Conservation (phyloP, 441 rosid species). For the Aleurites moluccanus region DNA sequence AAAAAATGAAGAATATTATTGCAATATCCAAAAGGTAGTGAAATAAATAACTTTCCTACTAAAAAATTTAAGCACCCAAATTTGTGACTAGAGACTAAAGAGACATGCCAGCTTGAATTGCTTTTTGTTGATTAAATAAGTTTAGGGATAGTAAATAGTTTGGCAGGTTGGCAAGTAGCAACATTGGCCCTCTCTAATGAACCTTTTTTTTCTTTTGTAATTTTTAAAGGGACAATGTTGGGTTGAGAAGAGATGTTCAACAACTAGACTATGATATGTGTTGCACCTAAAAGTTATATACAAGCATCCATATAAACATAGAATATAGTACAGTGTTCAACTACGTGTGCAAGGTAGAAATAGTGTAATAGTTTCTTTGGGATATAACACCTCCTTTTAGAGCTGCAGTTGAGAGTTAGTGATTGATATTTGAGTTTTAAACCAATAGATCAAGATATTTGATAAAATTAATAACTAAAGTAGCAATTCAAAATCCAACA, state of each 20-base stretch:
- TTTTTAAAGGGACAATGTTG: neutral
- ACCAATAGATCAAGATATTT: too few relatives aligned
- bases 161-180: neutral
- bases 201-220: neutral
- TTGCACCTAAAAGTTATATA: neutral
- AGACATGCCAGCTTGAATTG: constrained; percentile 14
- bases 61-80: neutral
- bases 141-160: neutral
- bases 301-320: neutral
- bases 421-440: too few relatives aligned
- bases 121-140: neutral
- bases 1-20: neutral
- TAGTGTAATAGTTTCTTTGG: constrained; percentile 5
- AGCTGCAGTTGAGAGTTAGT: too few relatives aligned
- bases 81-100: neutral
- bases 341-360: too few relatives aligned
- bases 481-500: too few relatives aligned
- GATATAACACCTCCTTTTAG: neutral
- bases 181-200: neutral
- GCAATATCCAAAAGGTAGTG: neutral
- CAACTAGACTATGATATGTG: constrained; percentile 17
- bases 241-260: constrained; percentile 19
- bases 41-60: neutral
- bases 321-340: too few relatives aligned
- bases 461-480: too few relatives aligned